Evolutionary conservation across 2,329 filamentous ascomycete species (phyloP).

Genomic region (Trichoderma breve): DNA sequence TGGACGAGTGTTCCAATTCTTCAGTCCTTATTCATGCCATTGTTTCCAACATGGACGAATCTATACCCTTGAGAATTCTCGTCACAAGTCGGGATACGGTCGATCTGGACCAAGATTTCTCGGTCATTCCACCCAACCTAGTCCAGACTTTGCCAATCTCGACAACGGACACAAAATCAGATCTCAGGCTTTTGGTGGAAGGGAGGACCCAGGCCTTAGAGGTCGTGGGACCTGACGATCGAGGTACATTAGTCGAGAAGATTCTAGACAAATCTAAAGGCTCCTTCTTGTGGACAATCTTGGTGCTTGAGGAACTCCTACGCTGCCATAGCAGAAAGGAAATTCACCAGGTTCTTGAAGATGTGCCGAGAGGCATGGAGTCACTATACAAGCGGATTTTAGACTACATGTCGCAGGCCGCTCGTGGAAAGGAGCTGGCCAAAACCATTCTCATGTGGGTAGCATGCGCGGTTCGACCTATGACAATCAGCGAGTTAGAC

Average conservation of each 20-base stretch:
- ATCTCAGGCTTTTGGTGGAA: too few relatives aligned
- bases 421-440: conserved; percentile 32
- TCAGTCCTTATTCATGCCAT: conserved; percentile 26
- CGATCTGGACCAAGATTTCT: not conserved
- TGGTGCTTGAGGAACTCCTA: conserved; percentile 34
- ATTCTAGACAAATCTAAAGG: conserved; percentile 37
- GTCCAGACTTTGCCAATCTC: not conserved
- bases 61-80: conserved; percentile 26
- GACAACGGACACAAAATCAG: too few relatives aligned
- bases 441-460: conserved; percentile 39
- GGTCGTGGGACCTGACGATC: conserved; percentile 22
- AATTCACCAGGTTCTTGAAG: conserved; percentile 32
- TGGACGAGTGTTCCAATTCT: conserved; percentile 34
- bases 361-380: conserved; percentile 36
- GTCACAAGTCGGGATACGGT: conserved; percentile 25
- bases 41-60: conserved; percentile 21
- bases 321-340: conserved; percentile 31
- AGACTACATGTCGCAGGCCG: conserved; percentile 30
- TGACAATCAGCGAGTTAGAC: conserved; percentile 36
- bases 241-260: conserved; percentile 27
- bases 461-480: conserved; percentile 33
- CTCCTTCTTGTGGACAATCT: conserved; percentile 37
- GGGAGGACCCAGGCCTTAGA: not conserved
- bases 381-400: conserved; percentile 35
- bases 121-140: not conserved